Percentiles rank a stretch among this genome's conserved stretches.
Evolutionary conservation across 257 asterid species (phyloP).

Genomic region (Solanum tarijense): DNA sequence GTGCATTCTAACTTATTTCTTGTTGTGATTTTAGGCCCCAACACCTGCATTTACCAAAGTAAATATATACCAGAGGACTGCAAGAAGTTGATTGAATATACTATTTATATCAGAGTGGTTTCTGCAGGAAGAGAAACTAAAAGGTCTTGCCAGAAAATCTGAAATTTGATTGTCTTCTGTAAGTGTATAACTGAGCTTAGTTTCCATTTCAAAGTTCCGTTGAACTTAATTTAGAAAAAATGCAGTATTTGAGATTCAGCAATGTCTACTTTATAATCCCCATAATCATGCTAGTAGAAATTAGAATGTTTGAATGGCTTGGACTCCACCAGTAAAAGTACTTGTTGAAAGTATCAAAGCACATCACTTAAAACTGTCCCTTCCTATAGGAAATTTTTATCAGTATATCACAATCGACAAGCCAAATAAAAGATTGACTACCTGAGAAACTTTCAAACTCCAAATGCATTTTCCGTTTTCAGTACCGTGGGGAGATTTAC

Average conservation of each 20-base stretch:
- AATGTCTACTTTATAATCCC: not conserved
- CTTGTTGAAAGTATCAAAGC: slow-evolving; percentile 85
- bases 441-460: not conserved
- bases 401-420: not conserved
- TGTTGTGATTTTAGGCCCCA: not conserved
- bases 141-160: not conserved
- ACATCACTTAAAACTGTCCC: slow-evolving; percentile 69
- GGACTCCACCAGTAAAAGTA: not conserved
- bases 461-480: not conserved
- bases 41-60: not conserved
- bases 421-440: not conserved
- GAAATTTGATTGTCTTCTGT: not conserved
- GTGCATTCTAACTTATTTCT: not conserved
- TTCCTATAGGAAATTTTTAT: not conserved
- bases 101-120: not conserved
- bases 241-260: not conserved
- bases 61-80: not conserved
- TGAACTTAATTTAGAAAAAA: not conserved
- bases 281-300: not conserved
- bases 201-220: not conserved
- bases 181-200: not conserved
- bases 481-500: not conserved
- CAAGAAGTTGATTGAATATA: not conserved
- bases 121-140: not conserved
- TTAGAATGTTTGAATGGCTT: not conserved